A percentile compares a stretch with the other conserved stretches of the same genome.
Conservation (phyloP, 2,329 filamentous ascomycete genomes). For the Myriangium duriaei region DNA sequence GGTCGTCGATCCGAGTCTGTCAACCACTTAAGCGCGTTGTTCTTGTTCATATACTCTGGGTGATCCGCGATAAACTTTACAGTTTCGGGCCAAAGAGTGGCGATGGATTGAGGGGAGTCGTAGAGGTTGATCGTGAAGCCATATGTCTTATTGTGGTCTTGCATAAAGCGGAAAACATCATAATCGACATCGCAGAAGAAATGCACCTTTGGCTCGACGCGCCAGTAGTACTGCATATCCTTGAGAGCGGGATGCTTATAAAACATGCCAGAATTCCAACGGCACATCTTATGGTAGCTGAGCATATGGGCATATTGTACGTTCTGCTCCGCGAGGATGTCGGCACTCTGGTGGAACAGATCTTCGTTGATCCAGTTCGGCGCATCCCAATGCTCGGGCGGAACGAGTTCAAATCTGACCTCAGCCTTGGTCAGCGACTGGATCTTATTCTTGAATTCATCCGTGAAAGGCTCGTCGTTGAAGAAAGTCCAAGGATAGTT, state of each 20-base stretch:
- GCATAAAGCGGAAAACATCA: slow-evolving; percentile 96
- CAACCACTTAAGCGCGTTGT: slow-evolving; percentile 81
- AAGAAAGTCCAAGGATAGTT: slow-evolving; percentile 99
- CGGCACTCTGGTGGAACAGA: slow-evolving; percentile 71
- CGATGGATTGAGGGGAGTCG: slow-evolving; percentile 76
- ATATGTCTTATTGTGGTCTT: slow-evolving; percentile 85
- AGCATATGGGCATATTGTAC: slow-evolving; percentile 83
- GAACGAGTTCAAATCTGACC: slow-evolving; percentile 75
- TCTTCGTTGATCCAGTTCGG: slow-evolving; percentile 87
- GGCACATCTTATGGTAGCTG: slow-evolving; percentile 97
- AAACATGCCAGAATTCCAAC: slow-evolving; percentile 97
- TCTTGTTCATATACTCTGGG: slow-evolving; percentile 66
- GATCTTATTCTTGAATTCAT: slow-evolving; percentile 82
- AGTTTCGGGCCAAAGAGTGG: slow-evolving; percentile 90
- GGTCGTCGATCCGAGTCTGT: slow-evolving; percentile 66
- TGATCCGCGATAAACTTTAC: slow-evolving; percentile 66
- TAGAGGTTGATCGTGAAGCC: slow-evolving; percentile 97
- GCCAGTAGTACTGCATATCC: slow-evolving; percentile 87
- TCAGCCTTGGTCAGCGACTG: slow-evolving; percentile 75
- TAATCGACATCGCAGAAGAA: slow-evolving; percentile 99
- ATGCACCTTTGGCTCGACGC: slow-evolving; percentile 94
- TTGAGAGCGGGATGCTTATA: slow-evolving; percentile 86
- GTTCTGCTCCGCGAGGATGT: slow-evolving; percentile 67
- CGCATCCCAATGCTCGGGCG: slow-evolving; percentile 87
- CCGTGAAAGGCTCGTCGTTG: slow-evolving; percentile 86